Base-by-base conservation (phyloP, 495 filamentous ascomycete species). In the Xylaria curta region DNA sequence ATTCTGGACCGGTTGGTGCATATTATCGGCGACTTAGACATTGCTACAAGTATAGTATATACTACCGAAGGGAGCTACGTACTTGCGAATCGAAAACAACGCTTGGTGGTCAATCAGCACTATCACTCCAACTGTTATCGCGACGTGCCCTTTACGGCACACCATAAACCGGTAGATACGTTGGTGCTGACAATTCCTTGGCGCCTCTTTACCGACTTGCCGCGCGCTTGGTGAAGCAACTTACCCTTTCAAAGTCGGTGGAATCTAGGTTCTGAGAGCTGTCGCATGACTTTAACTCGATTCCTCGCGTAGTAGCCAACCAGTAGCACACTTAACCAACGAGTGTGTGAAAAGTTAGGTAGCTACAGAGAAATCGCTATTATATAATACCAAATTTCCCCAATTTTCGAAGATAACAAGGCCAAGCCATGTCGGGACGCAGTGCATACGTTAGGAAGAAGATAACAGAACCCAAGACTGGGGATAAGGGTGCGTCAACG, bases 401-500 rank as follows among this genome's bases (percentile, higher is more conserved):
- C 40, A 46, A 1, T 58, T 44, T 21, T 42, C 8, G n/a, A 1
- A 12, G 15, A 12, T 28, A 62, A 28, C 31, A 17, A 28, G 1
- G 19, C 17, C 56, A 60, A 81, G 33, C 54, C 68, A 88, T 88
- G 86, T 88, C 86, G n/a, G 86, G 86, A 62, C 79, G 86, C 58
- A 88, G 86, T 73, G 86, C 86, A 21, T 83, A 86, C 74, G 85
- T 87, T 70, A 81, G 86, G 68, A 88, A 87, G 75, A 85, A 85
- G 79, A 86, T 84, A 75, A 84, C 82, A 0, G 82, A 84, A 59
- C 78, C 79, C n/a, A 85, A 81, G 73, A 46, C 74, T 6, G 76
- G 74, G 36, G 78, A 76, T 3, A 79, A 75, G 44, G 26, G 47
- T 33, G 51, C 19, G 12, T 19, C 21, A 4, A 33, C 19, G 24